These are phyloP conservation scores for Crotalaria pallida DNA, from an alignment of 306 rosid species.

Conservation along the genomic window DNA sequence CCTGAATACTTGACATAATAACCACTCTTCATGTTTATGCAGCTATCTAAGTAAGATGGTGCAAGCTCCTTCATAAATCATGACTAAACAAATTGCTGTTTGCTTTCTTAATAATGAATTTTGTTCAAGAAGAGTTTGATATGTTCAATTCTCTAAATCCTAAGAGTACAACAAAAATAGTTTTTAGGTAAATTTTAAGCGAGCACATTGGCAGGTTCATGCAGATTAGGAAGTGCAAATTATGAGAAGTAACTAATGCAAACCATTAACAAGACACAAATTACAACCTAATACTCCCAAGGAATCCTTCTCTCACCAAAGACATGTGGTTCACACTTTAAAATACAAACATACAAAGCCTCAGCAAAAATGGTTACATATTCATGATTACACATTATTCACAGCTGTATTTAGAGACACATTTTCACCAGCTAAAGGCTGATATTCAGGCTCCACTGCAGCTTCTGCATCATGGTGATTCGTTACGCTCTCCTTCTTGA, in stretches of 20 bases:
- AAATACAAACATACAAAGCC: not conserved
- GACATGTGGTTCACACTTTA: not conserved
- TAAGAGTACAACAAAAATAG: not conserved
- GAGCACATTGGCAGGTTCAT: not conserved
- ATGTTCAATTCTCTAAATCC: not conserved
- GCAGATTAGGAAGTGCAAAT: not conserved
- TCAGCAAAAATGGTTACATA: not conserved
- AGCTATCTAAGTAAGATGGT: too few species aligned
- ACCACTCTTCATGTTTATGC: not conserved
- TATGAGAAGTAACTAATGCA: not conserved
- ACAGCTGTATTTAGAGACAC: not conserved
- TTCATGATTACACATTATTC: not conserved
- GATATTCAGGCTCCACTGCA: constrained; percentile 12
- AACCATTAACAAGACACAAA: not conserved
- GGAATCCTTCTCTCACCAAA: not conserved
- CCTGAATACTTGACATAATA: not conserved
- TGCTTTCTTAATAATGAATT: not conserved
- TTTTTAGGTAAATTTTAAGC: not conserved
- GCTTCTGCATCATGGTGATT: constrained; percentile 33
- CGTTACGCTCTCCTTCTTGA: constrained; percentile 30
- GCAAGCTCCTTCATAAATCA: not conserved
- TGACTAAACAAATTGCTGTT: not conserved
- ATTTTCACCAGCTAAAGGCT: not conserved
- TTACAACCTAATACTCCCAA: not conserved
- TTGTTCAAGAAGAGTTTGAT: not conserved